A percentile compares a stretch with the other conserved stretches of the same genome.
Evolutionary conservation across 2,329 filamentous ascomycete genomes (phyloP).

Genomic region (Pseudocercospora fijiensis): DNA sequence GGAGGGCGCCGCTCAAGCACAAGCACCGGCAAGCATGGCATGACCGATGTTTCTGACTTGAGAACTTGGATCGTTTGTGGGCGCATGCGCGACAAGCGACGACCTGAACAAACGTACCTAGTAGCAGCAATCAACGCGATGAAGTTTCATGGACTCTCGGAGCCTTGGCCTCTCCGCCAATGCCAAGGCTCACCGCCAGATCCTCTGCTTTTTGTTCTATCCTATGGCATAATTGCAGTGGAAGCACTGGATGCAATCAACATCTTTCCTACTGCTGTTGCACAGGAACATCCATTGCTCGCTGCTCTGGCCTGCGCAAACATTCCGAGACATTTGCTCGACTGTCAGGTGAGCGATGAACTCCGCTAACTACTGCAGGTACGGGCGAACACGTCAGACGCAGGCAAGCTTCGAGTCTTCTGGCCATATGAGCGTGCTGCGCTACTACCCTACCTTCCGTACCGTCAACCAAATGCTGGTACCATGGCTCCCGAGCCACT

Average conservation of each 20-base stretch:
- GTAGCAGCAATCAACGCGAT: no score
- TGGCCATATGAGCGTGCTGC: conserved; percentile 5
- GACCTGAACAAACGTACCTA: no score
- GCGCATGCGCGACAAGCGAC: no score
- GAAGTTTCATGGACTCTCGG: no score
- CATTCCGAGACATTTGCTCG: conserved; percentile 13
- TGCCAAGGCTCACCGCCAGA: no score
- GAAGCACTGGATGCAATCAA: neutral
- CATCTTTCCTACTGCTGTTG: neutral
- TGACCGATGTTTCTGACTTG: neutral
- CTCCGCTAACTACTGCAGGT: conserved; percentile 24
- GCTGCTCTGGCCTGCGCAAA: neutral
- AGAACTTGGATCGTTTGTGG: neutral
- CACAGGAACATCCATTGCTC: conserved; percentile 9
- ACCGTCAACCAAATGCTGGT: conserved; percentile 3
- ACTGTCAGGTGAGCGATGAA: neutral
- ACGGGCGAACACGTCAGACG: conserved; percentile 25
- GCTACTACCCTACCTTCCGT: conserved; percentile 8
- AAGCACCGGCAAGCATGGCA: neutral
- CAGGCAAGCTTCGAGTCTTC: conserved; percentile 1
- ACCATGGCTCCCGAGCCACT: conserved; percentile 16
- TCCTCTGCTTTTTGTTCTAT: no score
- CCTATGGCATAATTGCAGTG: no score
- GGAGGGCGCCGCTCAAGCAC: neutral
- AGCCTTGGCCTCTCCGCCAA: no score